These are phyloP conservation scores for Leishmania gerbilli DNA, from an alignment of 208 protist species.

Conservation along the genomic window DNA sequence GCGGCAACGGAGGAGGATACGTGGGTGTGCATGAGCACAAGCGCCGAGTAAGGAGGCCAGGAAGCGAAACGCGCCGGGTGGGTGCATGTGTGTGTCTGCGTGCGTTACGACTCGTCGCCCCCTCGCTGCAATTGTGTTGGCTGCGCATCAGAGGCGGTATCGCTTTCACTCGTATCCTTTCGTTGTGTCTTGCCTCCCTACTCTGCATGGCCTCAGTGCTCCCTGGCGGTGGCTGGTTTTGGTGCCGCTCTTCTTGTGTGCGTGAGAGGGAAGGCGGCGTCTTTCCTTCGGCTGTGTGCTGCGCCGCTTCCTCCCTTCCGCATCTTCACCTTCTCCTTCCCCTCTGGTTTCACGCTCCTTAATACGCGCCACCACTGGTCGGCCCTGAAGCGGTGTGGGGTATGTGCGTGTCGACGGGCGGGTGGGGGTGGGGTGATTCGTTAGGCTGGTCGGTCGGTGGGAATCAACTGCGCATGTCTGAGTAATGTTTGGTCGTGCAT, in stretches of 20 bases:
- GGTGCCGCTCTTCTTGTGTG: background rate
- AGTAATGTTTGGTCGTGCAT: background rate
- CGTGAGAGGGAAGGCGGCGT: background rate
- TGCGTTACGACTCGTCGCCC: background rate
- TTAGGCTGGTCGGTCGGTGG: too few relatives aligned
- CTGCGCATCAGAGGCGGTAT: background rate
- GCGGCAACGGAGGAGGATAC: conserved; percentile 25
- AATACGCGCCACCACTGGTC: background rate
- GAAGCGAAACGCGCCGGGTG: background rate
- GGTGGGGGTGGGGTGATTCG: background rate
- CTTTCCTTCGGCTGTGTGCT: background rate
- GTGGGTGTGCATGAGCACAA: conserved; percentile 21
- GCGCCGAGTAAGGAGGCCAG: background rate
- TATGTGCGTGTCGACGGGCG: background rate
- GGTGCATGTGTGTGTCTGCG: background rate
- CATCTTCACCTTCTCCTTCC: background rate
- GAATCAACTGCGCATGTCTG: too few relatives aligned
- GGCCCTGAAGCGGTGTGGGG: background rate
- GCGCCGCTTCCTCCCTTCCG: background rate
- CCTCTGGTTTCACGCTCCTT: background rate
- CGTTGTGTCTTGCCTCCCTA: background rate
- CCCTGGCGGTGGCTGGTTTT: background rate
- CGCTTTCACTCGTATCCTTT: background rate
- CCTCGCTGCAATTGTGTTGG: background rate
- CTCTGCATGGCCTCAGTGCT: background rate